A percentile compares a stretch with the other conserved stretches of the same genome.
These are phyloP conservation scores for Raffaelea ambrosiae DNA, from an alignment of 2,329 filamentous ascomycete species.

Conservation along the genomic window DNA sequence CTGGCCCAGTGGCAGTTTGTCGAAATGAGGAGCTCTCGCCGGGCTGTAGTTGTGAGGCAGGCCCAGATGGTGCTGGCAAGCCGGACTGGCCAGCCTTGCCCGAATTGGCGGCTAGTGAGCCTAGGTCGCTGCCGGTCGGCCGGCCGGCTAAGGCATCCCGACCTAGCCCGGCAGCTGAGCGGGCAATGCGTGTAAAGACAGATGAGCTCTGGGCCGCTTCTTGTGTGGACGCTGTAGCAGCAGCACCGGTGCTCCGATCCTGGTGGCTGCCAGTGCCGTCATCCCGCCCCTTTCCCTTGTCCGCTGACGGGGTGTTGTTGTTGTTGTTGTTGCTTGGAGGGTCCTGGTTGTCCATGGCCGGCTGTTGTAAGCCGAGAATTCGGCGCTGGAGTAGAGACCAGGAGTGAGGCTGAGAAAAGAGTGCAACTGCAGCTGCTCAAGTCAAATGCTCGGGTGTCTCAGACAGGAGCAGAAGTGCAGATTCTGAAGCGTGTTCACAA, in stretches of 20 bases:
- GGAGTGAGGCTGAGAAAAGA: no score
- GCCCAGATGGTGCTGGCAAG: background rate
- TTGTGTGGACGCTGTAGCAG: background rate
- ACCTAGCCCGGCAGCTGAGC: conserved; percentile 18
- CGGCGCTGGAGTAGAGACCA: no score
- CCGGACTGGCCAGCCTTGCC: conserved; percentile 16
- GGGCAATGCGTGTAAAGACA: conserved; percentile 17
- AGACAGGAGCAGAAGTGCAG: no score
- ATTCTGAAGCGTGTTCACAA: no score
- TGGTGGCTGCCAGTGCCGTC: background rate
- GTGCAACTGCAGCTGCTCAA: no score
- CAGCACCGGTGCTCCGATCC: background rate
- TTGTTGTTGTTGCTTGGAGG: background rate
- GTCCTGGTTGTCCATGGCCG: background rate
- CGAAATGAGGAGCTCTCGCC: background rate
- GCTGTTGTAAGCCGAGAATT: no score
- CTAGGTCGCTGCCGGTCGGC: conserved; percentile 11
- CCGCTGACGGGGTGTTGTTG: background rate
- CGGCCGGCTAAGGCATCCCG: conserved; percentile 15
- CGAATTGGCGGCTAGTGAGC: conserved; percentile 6
- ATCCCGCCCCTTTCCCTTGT: conserved; percentile 1
- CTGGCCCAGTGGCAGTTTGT: background rate
- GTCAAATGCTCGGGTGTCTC: no score
- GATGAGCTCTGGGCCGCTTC: background rate
- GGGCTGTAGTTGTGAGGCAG: background rate